phyloP scores from a whole-genome alignment of 257 asterid genomes.

The Fraxinus quadrangulata region DNA sequence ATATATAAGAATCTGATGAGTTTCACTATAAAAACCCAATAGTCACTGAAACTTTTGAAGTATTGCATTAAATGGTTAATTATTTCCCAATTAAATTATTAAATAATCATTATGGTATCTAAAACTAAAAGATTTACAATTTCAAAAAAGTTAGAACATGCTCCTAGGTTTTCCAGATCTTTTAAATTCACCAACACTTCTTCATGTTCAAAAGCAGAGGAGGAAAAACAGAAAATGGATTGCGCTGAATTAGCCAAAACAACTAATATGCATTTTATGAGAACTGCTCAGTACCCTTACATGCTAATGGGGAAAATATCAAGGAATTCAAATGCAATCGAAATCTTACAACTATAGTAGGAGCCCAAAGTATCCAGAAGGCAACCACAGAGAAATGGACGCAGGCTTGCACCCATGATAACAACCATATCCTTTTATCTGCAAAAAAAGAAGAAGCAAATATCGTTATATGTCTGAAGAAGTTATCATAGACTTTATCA shows the following conservation, averaged over 20 bases:
- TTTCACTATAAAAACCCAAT: neutral
- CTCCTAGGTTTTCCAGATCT: neutral
- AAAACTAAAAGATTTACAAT: neutral
- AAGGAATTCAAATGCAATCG: conserved; percentile 6
- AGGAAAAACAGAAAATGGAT: neutral
- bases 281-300: neutral
- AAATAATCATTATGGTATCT: neutral
- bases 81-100: neutral
- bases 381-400: conserved; percentile 62
- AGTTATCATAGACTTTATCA: neutral
- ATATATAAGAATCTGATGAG: neutral
- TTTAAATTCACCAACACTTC: neutral
- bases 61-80: neutral
- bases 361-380: conserved; percentile 94
- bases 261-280: conserved; percentile 19
- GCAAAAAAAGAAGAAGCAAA: conserved; percentile 20
- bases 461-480: conserved; percentile 2
- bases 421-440: conserved; percentile 84
- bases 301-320: neutral
- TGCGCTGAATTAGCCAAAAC: neutral
- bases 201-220: conserved; percentile 4
- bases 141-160: neutral
- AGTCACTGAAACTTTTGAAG: neutral
- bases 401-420: conserved; percentile 72
- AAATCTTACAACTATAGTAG: conserved; percentile 62